Base-by-base conservation (phyloP, 768 basidiomycete genomes). In the Agrocybe pediades region DNA sequence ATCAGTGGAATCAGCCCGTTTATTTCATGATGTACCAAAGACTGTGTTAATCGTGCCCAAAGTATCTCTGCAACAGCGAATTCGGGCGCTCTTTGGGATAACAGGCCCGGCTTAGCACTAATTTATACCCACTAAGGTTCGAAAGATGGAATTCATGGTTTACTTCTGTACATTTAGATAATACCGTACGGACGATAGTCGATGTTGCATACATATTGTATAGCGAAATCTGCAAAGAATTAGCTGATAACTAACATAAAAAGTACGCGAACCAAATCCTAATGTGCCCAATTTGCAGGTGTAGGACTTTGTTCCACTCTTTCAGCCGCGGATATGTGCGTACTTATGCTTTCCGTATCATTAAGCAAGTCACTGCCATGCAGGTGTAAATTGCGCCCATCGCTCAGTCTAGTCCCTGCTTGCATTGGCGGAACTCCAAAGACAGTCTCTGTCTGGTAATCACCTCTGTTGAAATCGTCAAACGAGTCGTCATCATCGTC, bases 231-330 rank as follows among this genome's bases (percentile, higher is more conserved):
- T n/a, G n/a, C n/a, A n/a, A n/a, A n/a, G n/a, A n/a, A n/a, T n/a
- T n/a, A n/a, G n/a, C n/a, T n/a, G n/a, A 36, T 13, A 36, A 4
- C 15, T 36, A 4, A 36, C 13, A 36, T 13, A n/a, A 24, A 25
- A 24, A 15, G 46, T 13, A 49, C 8, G 41, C 7, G 1, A 46
- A 30, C 3, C 21, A 45, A 39, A 3, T 48, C 25, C 59, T 44
- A 64, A 41, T 61, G 58, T 25, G 54, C 60, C 70, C 68, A 69
- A n/a, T 48, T 63, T 26, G 74, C 73, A 25, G 87, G 87, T 15
- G 87, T 88, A 42, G 87, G 87, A 54, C 79, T 88, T 65, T 88
- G 85, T 55, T 84, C 83, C 0, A 83, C 70, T 23, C 74, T 69
- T n/a, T 79, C 79, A 19, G 62, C 73, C 46, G 69, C 70, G 26